These are phyloP conservation scores for Serendipita vermifera DNA, from an alignment of 768 basidiomycete genomes.

Conservation along the genomic window DNA sequence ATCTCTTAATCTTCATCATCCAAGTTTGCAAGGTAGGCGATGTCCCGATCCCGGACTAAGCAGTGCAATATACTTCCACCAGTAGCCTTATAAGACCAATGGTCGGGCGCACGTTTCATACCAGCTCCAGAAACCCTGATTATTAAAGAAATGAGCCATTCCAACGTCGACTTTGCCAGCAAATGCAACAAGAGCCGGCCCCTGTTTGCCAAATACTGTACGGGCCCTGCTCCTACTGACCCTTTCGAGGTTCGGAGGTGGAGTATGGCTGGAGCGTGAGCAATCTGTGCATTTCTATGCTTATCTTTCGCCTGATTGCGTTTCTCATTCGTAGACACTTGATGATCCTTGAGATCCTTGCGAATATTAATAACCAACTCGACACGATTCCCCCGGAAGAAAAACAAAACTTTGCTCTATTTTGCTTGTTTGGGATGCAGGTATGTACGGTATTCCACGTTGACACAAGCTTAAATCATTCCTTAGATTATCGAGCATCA, in stretches of 20 bases:
- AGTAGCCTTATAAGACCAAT: no score
- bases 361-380: background rate
- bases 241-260: background rate
- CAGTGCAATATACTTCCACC: no score
- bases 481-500: background rate
- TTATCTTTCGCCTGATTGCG: no score
- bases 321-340: background rate
- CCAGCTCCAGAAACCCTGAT: no score
- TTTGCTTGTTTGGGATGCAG: background rate
- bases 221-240: background rate
- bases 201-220: conserved; percentile 7
- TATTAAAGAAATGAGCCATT: no score
- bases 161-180: no score
- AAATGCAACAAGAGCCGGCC: background rate
- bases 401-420: background rate
- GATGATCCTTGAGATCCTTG: background rate
- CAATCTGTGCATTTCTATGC: no score
- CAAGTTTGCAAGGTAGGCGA: no score
- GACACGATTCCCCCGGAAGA: background rate
- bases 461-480: no score
- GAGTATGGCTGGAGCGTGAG: conserved; percentile 1
- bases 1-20: no score
- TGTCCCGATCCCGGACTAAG: no score
- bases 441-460: background rate
- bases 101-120: no score